Conservation (phyloP, 2,329 filamentous ascomycete species). For the Colletotrichum eleusines region DNA sequence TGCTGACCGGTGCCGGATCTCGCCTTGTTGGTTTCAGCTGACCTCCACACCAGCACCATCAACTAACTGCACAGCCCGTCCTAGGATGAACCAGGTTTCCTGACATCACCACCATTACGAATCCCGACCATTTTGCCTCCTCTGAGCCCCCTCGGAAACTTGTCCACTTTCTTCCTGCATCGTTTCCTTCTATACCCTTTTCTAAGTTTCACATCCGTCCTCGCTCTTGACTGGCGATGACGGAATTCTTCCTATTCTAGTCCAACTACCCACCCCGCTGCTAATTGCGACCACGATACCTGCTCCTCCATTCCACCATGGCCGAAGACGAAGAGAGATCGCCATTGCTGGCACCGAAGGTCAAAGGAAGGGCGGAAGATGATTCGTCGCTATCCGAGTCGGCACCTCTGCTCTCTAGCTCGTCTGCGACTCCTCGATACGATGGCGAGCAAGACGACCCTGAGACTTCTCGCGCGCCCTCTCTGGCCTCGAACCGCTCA, state of each 20-base stretch:
- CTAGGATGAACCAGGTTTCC: constrained; percentile 40
- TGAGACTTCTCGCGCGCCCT: constrained; percentile 44
- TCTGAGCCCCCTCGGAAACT: constrained; percentile 31
- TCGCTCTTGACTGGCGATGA: constrained; percentile 24
- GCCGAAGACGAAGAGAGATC: constrained; percentile 57
- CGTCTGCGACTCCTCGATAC: constrained; percentile 53
- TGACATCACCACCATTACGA: constrained; percentile 44
- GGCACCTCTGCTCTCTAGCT: constrained; percentile 64
- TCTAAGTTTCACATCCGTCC: constrained; percentile 9
- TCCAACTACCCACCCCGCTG: constrained; percentile 19
- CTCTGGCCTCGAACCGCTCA: constrained; percentile 42
- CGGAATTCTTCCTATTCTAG: constrained; percentile 17
- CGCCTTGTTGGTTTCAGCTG: constrained; percentile 43
- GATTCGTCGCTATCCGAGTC: constrained; percentile 54
- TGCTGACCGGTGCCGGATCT: constrained; percentile 37
- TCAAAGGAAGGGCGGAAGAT: constrained; percentile 45
- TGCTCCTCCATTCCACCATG: constrained; percentile 50
- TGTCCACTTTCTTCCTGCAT: constrained; percentile 20
- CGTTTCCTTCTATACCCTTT: constrained; percentile 16
- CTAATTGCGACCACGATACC: constrained; percentile 1
- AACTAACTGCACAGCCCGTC: constrained; percentile 29
- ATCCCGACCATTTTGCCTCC: constrained; percentile 23
- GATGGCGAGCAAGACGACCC: constrained; percentile 53
- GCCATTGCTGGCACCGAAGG: constrained; percentile 56
- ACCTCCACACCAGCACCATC: constrained; percentile 23